Evolutionary conservation across 164 flowering plant species (phyloP), one percentile per base, ranked within the genome.

Genomic region (Magnolia kwangsiensis): DNA sequence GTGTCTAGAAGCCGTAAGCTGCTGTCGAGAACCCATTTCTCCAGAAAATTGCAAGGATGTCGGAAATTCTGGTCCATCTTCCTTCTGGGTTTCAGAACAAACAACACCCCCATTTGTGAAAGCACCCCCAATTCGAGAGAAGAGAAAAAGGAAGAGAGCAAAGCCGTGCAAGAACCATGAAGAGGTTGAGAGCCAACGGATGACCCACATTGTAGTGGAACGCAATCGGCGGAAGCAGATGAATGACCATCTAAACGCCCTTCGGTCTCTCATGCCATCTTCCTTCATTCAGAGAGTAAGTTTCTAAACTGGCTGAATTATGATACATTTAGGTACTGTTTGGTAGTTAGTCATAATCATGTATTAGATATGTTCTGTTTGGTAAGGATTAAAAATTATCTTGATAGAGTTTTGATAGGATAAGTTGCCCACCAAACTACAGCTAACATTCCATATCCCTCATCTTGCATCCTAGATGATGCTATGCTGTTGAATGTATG

Each of bases 121-220:
- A 19, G 13, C 61, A 0, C 50, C 71, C 37, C 58, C 63, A 51
- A 23, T 70, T 6, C 74, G 79, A 51, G 89, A 87, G 78, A 81
- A 80, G 69, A 79, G 77, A 75, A 88, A 90, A 80, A 58, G 91
- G 63, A 88, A 86, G 82, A 74, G 91, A 68, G 71, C 86, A 2
- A 86, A 73, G 76, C 81, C 83, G 14, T 68, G 74, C 55, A 88
- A 88, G 84, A 89, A 89, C 84, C 84, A 86, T 61, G 87, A 88
- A 67, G 94, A 90, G 67, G 85, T 87, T 2, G 92, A 88, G 78
- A 86, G 75, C 78, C 94, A 89, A 74, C 78, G 67, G 13, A 89
- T 86, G 92, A 88, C 91, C 72, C 94, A 89, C 87, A 90, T 90
- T 86, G 91, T 89, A 2, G 90, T 89, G 2, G 94, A 90, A 71